Conservation (phyloP, 345 rosid genomes). For the Linum usitatissimum region DNA sequence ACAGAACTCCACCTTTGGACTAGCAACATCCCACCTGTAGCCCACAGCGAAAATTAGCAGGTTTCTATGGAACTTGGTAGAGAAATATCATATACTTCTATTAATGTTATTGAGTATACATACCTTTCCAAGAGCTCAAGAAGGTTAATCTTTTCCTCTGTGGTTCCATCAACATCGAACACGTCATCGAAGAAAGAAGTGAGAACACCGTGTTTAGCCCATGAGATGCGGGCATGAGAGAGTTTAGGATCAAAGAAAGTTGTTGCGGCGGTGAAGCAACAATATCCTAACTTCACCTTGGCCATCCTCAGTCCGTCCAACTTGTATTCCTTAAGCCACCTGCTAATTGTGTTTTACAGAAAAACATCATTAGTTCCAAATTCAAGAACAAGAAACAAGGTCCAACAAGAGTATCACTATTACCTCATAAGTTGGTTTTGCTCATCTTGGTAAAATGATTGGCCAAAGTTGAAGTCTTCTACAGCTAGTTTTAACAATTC, state of each 20-base stretch:
- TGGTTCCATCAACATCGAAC: slow-evolving; percentile 76
- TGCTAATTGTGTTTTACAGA: slow-evolving; percentile 12
- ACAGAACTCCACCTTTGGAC: slow-evolving; percentile 26
- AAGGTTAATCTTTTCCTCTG: slow-evolving; percentile 58
- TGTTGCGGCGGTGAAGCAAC: slow-evolving; percentile 80
- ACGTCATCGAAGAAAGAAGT: slow-evolving; percentile 82
- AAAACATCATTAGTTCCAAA: no score
- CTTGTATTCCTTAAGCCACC: slow-evolving; percentile 56
- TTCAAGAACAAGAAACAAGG: background rate
- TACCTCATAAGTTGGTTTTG: slow-evolving; percentile 60
- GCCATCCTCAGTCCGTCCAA: slow-evolving; percentile 69
- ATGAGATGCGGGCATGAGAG: slow-evolving; percentile 74
- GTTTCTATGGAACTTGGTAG: no score
- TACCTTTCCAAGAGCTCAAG: slow-evolving; percentile 57
- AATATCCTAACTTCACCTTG: slow-evolving; percentile 61
- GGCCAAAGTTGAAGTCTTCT: slow-evolving; percentile 63
- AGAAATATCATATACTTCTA: no score
- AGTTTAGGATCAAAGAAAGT: slow-evolving; percentile 51
- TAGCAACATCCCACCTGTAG: slow-evolving; percentile 54
- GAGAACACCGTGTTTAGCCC: slow-evolving; percentile 88
- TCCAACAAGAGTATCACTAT: background rate
- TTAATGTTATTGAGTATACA: background rate
- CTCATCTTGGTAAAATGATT: slow-evolving; percentile 47
- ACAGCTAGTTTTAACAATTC: slow-evolving; percentile 54
- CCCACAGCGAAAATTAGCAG: no score